Conservation (phyloP, 2,329 filamentous ascomycete species). For the Clarireedia hainanense region DNA sequence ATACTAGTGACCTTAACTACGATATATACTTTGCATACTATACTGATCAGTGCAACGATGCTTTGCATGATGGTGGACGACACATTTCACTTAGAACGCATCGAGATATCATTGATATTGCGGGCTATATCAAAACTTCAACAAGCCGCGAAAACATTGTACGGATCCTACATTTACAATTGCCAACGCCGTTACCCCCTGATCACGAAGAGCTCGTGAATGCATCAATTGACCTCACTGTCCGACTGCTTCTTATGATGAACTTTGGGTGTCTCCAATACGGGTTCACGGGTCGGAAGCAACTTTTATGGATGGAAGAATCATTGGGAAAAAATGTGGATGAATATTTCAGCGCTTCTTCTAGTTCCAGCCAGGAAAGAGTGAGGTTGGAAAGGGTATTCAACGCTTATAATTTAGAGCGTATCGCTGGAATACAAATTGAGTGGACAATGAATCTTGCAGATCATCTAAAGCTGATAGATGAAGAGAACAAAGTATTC, state of each 20-base stretch:
- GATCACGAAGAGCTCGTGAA: not conserved
- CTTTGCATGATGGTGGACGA: conserved; percentile 8
- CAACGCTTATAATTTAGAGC: not conserved
- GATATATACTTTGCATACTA: conserved; percentile 12
- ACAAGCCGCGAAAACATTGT: not conserved
- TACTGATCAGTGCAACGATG: conserved; percentile 8
- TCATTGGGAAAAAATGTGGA: not conserved
- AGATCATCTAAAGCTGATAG: conserved; percentile 33
- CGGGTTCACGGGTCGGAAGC: not conserved
- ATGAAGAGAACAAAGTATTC: conserved; percentile 31
- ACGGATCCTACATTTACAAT: not conserved
- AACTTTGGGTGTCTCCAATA: not conserved
- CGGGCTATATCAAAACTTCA: not conserved
- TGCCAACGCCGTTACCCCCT: not conserved
- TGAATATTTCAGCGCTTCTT: not conserved
- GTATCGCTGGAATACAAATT: conserved; percentile 3
- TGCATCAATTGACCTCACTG: not conserved
- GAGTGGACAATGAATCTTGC: conserved; percentile 32
- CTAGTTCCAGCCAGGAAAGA: not conserved
- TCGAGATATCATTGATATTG: conserved; percentile 4
- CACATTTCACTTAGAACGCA: conserved; percentile 4
- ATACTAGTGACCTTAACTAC: not conserved
- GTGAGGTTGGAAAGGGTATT: not conserved
- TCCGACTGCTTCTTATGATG: not conserved
- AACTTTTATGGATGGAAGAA: not conserved